phyloP scores from a whole-genome alignment of 2,329 filamentous ascomycete genomes.

The Aureobasidium sp. region DNA sequence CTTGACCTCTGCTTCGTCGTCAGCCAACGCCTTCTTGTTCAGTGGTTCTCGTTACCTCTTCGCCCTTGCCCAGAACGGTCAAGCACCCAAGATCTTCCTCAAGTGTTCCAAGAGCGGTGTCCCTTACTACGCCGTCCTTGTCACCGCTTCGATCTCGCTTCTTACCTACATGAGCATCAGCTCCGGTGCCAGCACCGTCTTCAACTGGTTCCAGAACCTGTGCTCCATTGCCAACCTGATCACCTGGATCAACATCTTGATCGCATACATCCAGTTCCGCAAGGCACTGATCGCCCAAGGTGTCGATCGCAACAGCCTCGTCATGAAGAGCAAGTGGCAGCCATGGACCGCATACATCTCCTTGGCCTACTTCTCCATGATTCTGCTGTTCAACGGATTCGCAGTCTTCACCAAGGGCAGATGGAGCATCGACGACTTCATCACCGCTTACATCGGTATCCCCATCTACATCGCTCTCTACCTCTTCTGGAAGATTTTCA shows the following conservation, averaged over 20 bases:
- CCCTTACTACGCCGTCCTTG: conserved; percentile 30
- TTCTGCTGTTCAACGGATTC: conserved; percentile 59
- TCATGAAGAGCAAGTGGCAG: conserved; percentile 40
- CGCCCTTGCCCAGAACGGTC: conserved; percentile 39
- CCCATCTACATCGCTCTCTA: conserved; percentile 39
- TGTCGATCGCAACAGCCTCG: conserved; percentile 30
- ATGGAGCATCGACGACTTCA: conserved; percentile 39
- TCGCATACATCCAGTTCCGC: conserved; percentile 24
- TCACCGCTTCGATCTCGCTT: conserved; percentile 42
- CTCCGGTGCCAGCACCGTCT: conserved; percentile 21
- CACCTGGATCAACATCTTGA: conserved; percentile 23
- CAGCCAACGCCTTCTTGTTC: conserved; percentile 58
- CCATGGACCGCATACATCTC: conserved; percentile 51
- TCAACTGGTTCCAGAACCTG: conserved; percentile 28
- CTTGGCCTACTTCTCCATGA: conserved; percentile 49
- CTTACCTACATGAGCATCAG: conserved; percentile 46
- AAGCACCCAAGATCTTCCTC: conserved; percentile 42
- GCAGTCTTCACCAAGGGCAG: conserved; percentile 46
- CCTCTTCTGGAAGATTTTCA: conserved; percentile 55
- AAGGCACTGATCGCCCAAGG: conserved; percentile 23
- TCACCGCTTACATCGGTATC: conserved; percentile 32
- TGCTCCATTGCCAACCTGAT: conserved; percentile 27
- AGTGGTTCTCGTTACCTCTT: conserved; percentile 46
- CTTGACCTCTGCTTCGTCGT: conserved; percentile 62
- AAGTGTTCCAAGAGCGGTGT: conserved; percentile 39